Conservation (phyloP, 169 alveolate species). For the Plasmodium coatneyi region DNA sequence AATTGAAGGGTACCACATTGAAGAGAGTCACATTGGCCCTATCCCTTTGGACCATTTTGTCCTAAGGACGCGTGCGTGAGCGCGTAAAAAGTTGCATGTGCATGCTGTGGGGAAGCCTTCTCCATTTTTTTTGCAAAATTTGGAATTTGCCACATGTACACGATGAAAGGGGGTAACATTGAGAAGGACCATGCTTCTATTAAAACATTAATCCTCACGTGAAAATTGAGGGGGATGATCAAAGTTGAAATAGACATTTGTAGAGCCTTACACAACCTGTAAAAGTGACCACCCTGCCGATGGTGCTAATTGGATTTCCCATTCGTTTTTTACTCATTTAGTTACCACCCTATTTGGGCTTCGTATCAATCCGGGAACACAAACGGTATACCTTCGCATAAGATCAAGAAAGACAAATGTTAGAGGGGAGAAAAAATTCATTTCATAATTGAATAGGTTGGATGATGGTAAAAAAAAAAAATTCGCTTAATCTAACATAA, state of each 20-base stretch:
- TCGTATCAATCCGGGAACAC: not conserved
- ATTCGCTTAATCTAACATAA: slow-evolving; percentile 8
- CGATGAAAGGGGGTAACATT: not conserved
- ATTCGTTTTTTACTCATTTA: not conserved
- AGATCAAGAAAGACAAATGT: not conserved
- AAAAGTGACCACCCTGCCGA: not conserved
- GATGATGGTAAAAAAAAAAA: not conserved
- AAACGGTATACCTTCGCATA: not conserved
- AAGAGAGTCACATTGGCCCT: not conserved
- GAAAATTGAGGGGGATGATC: not conserved
- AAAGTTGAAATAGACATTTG: not conserved
- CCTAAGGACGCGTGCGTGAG: not conserved
- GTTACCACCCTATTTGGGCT: not conserved
- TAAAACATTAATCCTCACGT: not conserved
- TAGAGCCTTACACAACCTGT: not conserved
- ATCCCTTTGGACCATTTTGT: not conserved
- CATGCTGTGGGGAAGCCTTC: not conserved
- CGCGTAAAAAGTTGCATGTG: not conserved
- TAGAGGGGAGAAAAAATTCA: not conserved
- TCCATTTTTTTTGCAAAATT: not conserved
- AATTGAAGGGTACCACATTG: not conserved
- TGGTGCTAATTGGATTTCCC: not conserved
- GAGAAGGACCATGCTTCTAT: not conserved
- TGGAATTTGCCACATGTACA: not conserved
- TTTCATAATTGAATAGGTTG: not conserved